Evolutionary conservation across 2,329 filamentous ascomycete species (phyloP), one percentile per base, ranked within the genome.

Genomic region (Magnaporthiopsis rhizophila): DNA sequence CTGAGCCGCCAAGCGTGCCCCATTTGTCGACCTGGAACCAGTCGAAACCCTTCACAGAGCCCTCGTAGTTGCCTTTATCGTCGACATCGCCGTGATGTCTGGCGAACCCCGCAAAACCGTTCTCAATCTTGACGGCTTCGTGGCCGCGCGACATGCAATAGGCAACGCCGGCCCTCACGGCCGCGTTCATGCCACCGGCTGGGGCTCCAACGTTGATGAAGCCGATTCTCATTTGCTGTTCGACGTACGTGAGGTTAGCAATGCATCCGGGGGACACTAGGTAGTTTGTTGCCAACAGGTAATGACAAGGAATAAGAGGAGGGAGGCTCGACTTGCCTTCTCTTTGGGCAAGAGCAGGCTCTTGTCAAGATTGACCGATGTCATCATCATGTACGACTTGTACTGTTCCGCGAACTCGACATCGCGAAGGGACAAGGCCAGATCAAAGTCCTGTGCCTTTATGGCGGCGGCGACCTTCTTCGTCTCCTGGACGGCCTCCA

Each of bases 121-220:
- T 99, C 79, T 98, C 91, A 64, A 99, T 92, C 24, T 92, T 94
- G 71, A 98, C 76, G 4, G 95, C 91, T 63, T 91, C 92, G 75
- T 99, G 95, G n/a, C 95, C 95, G 65, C 92, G 87, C 59, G 90
- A 90, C 65, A 96, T 77, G 75, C 93, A 98, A 80, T 97, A 97
- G 38, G 92, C 92, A 24, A 97, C 93, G 18, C 91, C 94, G 36
- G 92, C 94, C 69, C 95, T 88, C 26, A 96, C 95, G 58, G 95
- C 95, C 34, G 94, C 93, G 77, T 99, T 99, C 91, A 99, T 98
- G 71, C 95, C 95, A 76, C 95, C 95, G 36, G 95, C 95, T 9
- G 95, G 95, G 15, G 95, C 95, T 71, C 95, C 95, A 30, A 98
- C 93, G 72, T 98, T 96, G 77, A 99, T 91, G 72, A 99, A 97